Base-by-base conservation (phyloP, 371 early-diverging fungal species). In the Saksenaea vasiformis region DNA sequence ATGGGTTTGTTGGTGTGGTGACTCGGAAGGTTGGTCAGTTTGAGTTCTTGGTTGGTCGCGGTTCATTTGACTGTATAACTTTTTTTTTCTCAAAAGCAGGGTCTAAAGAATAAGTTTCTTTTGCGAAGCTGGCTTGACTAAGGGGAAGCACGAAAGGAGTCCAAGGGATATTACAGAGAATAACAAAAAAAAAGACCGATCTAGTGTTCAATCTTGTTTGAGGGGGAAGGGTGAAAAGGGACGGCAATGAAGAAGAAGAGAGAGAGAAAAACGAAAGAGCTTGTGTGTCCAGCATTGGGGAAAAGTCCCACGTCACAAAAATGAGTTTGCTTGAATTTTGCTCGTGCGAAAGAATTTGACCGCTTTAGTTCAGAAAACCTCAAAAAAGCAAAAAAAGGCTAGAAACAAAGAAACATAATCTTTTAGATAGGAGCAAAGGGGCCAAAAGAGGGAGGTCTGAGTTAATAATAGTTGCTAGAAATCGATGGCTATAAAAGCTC, bases 391-490 rank as follows among this genome's bases (percentile, higher is more conserved):
- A 26, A 47, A 47, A 47, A 22, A 22, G 22, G 51, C 51, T n/a
- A 22, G 10, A 47, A 47, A 47, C 51, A 47, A 47, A 47, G 51
- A 47, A 47, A 10, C 51, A 22, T 11, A 2, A 47, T 4, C 7
- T 22, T 47, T 4, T 10, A 47, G 51, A 47, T 47, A 47, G 51
- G 51, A 47, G 51, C 51, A 47, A n/a, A 47, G 22, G 51, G 51
- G 51, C 22, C 10, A 0, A 47, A 47, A 47, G 22, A 47, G 24
- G 51, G 51, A 47, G 51, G 22, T 47, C 51, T 10, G 51, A 17
- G 22, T 22, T 47, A 47, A 47, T 47, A 47, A 47, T 47, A 47
- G 51, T 17, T 47, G 51, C 22, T 22, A 22, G 51, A 5, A 22
- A n/a, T 47, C 7, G 24, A 47, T 47, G 26, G 24, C 22, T 47